A percentile compares a stretch with the other conserved stretches of the same genome.
Evolutionary conservation across 2,329 filamentous ascomycete species (phyloP).

Genomic region (Westerdykella sp.): DNA sequence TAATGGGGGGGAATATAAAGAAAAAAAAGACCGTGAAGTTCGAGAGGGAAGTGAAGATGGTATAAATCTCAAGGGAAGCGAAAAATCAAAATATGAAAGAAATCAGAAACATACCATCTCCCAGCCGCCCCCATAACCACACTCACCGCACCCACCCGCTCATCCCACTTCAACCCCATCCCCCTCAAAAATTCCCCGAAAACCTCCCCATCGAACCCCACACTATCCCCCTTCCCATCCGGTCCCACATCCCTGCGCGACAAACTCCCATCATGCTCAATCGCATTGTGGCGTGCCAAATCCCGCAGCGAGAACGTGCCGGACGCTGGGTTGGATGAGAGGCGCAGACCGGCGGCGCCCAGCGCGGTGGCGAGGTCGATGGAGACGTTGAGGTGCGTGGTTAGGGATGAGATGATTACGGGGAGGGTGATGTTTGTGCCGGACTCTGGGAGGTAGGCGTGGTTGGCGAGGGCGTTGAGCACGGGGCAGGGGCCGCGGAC

Average conservation of each 20-base stretch:
- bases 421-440: slow-evolving; percentile 29
- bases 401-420: slow-evolving; percentile 18
- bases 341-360: slow-evolving; percentile 11
- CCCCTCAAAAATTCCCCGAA: slow-evolving; percentile 17
- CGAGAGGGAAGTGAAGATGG: no score
- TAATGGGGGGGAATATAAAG: no score
- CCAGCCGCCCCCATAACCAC: slow-evolving; percentile 5
- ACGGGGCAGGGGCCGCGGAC: slow-evolving; percentile 27
- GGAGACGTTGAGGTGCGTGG: slow-evolving; percentile 27
- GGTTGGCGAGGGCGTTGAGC: slow-evolving; percentile 31
- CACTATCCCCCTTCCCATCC: slow-evolving; percentile 20
- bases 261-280: slow-evolving; percentile 35
- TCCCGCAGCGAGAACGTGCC: slow-evolving; percentile 27
- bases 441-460: slow-evolving; percentile 26
- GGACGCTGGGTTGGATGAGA: slow-evolving; percentile 8
- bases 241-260: slow-evolving; percentile 12
- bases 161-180: slow-evolving; percentile 1
- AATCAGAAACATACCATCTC: slow-evolving; percentile 6
- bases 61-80: no score
- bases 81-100: slow-evolving; percentile 3
- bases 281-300: slow-evolving; percentile 25
- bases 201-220: slow-evolving; percentile 15
- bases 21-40: no score
- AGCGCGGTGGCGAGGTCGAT: slow-evolving; percentile 22
- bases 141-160: neutral